These are phyloP conservation scores for Hyphodiscus hymeniophilus DNA, from an alignment of 495 filamentous ascomycete species.

Conservation along the genomic window DNA sequence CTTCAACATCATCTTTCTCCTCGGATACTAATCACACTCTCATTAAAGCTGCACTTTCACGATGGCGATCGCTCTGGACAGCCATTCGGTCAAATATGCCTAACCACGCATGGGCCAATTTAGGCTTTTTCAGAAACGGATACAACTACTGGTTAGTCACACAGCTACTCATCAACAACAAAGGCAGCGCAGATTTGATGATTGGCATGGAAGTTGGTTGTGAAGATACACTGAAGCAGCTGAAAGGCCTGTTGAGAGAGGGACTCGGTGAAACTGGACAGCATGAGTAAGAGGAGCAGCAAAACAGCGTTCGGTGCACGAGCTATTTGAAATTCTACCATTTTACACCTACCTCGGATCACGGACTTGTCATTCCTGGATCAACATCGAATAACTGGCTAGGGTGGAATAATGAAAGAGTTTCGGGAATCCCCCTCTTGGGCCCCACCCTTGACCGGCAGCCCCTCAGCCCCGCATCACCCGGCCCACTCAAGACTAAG, in stretches of 20 bases:
- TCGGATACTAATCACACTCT: conserved; percentile 2
- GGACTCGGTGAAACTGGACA: not conserved
- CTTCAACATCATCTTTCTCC: not conserved
- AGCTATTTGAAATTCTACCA: no score
- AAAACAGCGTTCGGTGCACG: no score
- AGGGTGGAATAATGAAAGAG: no score
- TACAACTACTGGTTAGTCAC: conserved; percentile 18
- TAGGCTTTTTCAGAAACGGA: conserved; percentile 15
- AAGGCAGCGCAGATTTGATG: conserved; percentile 8
- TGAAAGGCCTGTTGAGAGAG: conserved; percentile 7
- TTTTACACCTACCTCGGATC: no score
- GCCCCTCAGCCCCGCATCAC: no score
- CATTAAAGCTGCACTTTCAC: conserved; percentile 11
- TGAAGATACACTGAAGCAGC: conserved; percentile 10
- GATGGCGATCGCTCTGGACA: conserved; percentile 12
- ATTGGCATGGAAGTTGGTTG: conserved; percentile 13
- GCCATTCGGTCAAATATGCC: conserved; percentile 8
- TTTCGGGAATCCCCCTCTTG: no score
- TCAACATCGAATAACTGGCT: no score
- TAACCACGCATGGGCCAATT: conserved; percentile 8
- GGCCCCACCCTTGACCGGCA: no score
- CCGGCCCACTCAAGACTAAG: no score
- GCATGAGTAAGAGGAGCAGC: no score
- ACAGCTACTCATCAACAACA: conserved; percentile 13
- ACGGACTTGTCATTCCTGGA: no score